Base-by-base conservation (phyloP, 768 basidiomycete genomes). In the Mycena latifolia region DNA sequence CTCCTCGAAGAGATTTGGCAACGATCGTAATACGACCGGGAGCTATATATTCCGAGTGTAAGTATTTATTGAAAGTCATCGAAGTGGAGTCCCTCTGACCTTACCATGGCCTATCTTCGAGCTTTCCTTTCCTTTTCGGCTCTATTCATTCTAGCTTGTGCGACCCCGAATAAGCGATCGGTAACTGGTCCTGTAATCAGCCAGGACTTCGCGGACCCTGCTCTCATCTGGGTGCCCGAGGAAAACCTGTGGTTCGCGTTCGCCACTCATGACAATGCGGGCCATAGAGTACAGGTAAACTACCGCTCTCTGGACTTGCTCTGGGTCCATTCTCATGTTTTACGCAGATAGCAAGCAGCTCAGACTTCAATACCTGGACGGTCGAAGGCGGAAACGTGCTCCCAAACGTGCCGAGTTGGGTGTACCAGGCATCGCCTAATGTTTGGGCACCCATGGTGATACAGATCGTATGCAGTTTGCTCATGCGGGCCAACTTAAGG, bases 381-480 rank as follows among this genome's bases (percentile, higher is more conserved):
- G 33, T 61, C 20, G 52, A 55, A 14, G 57, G 35, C 22, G 51
- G 41, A 51, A 67, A 64, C 27, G 67, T 66, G n/a, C 64, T 74
- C 5, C 73, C 73, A 4, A 66, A 35, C 45, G 60, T 61, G n/a
- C 69, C 66, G 20, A 68, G 47, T 35, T 72, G 69, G 67, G 70
- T 63, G 17, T n/a, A n/a, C n/a, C 45, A 45, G 25, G 39, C 48
- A 17, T 55, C 22, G 25, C 29, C 45, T 12, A 65, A 52, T 53
- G 62, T 74, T 15, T 74, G 73, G 73, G 73, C 73, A 24, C 69
- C 73, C 10, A 66, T 70, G 51, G 73, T 72, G 37, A 56, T 59
- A 24, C 63, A 68, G 31, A 53, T 71, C 41, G 43, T 25, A 43
- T 25, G 50, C 35, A 24, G 18, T 7, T 29, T 61, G 43, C 39